Evolutionary conservation across 2,329 filamentous ascomycete genomes (phyloP), one percentile per base, ranked within the genome.

Genomic region (Aspergillus phoenicis): DNA sequence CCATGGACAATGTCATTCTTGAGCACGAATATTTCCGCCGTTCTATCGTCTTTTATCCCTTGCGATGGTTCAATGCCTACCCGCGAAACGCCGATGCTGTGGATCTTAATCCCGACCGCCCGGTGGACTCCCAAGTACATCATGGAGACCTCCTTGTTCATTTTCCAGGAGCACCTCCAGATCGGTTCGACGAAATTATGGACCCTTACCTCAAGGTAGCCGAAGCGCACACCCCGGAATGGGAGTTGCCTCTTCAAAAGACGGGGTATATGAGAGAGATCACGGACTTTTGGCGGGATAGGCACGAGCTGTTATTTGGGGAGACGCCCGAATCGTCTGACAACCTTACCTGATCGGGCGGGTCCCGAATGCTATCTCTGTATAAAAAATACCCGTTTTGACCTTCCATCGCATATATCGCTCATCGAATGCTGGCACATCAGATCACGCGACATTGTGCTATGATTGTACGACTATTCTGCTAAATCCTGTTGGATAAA

Each of bases 11-110:
- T 11, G 28, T 55, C 47, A 48, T 63, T 39, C 45, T 63, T 22
- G 58, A 67, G 33, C 66, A 67, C 43, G 52, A 62, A n/a, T 59
- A 65, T n/a, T 64, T 65, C 8, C n/a, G 56, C 33, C 36, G 36
- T n/a, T 64, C 64, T 4, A 57, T 60, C 20, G 61, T 60, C 5
- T 65, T 64, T 38, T 63, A 55, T n/a, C n/a, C n/a, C n/a, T n/a
- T n/a, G n/a, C n/a, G 61, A 15, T 66, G 64, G 64, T 66, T 66
- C 52, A 66, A 66, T 33, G 63, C 63, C 11, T 66, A 66, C 28
- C 62, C 57, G 57, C 53, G 62, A 24, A 22, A 36, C 5, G 51
- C 58, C 1, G 53, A 65, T 28, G 62, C 51, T 6, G 38, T 38
- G 33, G 39, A 30, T 3, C 15, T 53, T 4, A 59, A 60, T 22